These are phyloP conservation scores for Microcos paniculata DNA, from an alignment of 345 rosid species.

Conservation along the genomic window DNA sequence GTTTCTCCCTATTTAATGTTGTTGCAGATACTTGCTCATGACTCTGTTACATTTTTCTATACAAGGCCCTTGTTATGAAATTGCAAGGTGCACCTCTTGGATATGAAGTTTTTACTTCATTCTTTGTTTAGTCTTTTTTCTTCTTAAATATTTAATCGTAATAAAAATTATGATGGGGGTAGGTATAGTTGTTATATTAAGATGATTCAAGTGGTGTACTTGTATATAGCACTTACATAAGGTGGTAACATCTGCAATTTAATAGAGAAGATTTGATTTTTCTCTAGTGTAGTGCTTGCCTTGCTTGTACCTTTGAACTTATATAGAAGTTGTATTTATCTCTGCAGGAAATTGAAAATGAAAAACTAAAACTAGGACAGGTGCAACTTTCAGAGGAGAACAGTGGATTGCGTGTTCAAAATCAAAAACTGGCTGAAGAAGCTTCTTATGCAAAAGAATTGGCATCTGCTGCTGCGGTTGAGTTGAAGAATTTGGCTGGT, in stretches of 20 bases:
- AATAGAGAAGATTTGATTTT: background rate
- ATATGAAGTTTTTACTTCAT: background rate
- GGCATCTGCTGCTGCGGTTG: slow-evolving; percentile 99
- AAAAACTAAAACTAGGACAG: slow-evolving; percentile 75
- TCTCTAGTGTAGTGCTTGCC: background rate
- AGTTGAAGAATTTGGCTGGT: slow-evolving; percentile 88
- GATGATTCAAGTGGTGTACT: background rate
- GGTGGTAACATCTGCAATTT: background rate
- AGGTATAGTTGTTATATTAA: background rate
- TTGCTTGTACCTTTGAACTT: slow-evolving; percentile 3
- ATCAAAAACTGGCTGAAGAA: slow-evolving; percentile 91
- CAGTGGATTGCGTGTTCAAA: slow-evolving; percentile 81
- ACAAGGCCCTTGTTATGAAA: background rate
- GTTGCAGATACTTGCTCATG: background rate
- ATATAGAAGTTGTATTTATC: slow-evolving; percentile 16
- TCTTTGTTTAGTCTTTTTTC: background rate
- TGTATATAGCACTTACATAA: background rate
- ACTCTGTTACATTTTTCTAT: background rate
- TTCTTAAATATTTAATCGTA: background rate
- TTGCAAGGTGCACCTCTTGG: background rate
- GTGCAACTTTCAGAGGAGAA: slow-evolving; percentile 88
- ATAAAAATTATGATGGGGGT: background rate
- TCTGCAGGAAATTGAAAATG: slow-evolving; percentile 76
- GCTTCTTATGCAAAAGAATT: slow-evolving; percentile 95
- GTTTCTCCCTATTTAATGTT: background rate